Evolutionary conservation across 345 rosid genomes (phyloP), one percentile per base, ranked within the genome.

Genomic region (Salix purpurea): DNA sequence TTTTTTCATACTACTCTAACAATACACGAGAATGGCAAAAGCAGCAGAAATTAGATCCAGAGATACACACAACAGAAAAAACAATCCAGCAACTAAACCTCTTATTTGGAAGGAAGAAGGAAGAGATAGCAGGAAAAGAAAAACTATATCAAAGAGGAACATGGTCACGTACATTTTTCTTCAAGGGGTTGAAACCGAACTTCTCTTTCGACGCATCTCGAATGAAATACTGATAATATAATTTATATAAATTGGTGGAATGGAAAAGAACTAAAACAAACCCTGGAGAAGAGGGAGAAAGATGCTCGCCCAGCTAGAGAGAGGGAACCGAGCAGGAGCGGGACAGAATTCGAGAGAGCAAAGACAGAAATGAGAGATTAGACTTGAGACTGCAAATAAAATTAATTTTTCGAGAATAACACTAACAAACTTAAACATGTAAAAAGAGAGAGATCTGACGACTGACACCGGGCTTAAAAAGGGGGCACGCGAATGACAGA

Each of bases 401-500:
- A 60, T 23, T 21, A 46, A 46, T 13, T 19, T 24, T 60, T 19
- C 65, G 65, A 19, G 65, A 60, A 21, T n/a, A 19, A 60, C 13
- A 60, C 28, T 24, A 46, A 12, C 19, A 60, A 60, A 60, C 23
- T 7, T 13, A 14, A 46, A 46, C 65, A 60, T 60, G 28, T 21
- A 19, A 7, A 60, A 9, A 54, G 28, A n/a, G 50, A 54, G 44
- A 56, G 46, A 72, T 62, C 14, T n/a, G 66, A 62, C 21, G 1
- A 12, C 84, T 78, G 87, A 83, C 87, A 82, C 65, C 13, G 73
- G 62, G 72, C 48, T 56, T 62, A 39, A 48, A 79, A 76, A 30
- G 65, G 30, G 70, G 74, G 81, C 88, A 88, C 83, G 88, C 89
- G 79, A 81, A 82, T 37, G 65, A 39, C 16, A 61, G 9, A 56